These are phyloP conservation scores for Phytophthora sansomeana DNA, from an alignment of 352 stramenopile species.

Conservation along the genomic window DNA sequence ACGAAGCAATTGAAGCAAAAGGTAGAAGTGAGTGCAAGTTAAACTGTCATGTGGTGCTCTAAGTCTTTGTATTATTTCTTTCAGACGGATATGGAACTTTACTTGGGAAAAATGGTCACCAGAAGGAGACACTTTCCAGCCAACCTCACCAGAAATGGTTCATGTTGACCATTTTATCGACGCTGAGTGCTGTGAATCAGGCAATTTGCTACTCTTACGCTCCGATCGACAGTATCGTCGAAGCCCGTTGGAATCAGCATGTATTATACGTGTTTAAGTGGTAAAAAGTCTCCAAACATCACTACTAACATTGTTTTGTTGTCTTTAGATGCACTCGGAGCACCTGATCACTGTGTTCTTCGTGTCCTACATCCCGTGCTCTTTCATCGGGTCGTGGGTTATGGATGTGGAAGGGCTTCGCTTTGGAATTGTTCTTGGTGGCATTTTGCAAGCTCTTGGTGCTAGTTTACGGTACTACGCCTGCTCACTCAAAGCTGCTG, in stretches of 20 bases:
- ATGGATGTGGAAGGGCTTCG: slow-evolving; percentile 74
- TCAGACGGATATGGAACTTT: slow-evolving; percentile 5
- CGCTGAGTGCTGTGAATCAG: slow-evolving; percentile 49
- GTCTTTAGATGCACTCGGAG: slow-evolving; percentile 59
- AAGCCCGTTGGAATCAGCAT: slow-evolving; percentile 55
- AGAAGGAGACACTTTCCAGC: not conserved
- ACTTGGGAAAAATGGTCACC: not conserved
- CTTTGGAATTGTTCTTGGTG: slow-evolving; percentile 67
- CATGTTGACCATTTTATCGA: slow-evolving; percentile 69
- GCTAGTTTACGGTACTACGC: slow-evolving; percentile 54
- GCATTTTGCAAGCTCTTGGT: slow-evolving; percentile 54
- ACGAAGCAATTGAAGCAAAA: slow-evolving; percentile 22
- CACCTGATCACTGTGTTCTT: slow-evolving; percentile 85
- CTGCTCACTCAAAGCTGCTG: slow-evolving; percentile 27
- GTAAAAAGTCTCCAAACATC: not conserved
- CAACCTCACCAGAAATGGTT: slow-evolving; percentile 53
- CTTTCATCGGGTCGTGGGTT: slow-evolving; percentile 79
- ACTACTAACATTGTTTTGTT: not conserved
- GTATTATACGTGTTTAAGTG: slow-evolving; percentile 13
- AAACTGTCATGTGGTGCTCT: not conserved
- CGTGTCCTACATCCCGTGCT: slow-evolving; percentile 78
- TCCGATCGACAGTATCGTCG: slow-evolving; percentile 62
- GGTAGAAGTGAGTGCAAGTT: not conserved
- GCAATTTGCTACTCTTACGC: slow-evolving; percentile 82
- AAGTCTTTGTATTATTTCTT: not conserved